These are phyloP conservation scores for Talaromyces amestolkiae DNA, from an alignment of 2,329 filamentous ascomycete species.

Conservation along the genomic window DNA sequence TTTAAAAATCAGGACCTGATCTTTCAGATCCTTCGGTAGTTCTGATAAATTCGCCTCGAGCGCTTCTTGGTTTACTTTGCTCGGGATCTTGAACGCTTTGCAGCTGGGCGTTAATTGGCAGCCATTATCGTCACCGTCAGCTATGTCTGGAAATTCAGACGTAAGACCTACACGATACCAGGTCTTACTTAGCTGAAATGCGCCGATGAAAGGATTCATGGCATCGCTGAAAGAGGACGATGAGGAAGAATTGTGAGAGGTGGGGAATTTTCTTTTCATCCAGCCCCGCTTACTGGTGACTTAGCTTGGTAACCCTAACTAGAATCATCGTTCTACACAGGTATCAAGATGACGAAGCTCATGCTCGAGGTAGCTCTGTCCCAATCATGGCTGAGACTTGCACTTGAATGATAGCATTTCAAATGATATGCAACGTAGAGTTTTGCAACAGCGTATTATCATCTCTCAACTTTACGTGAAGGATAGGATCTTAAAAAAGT, in stretches of 20 bases:
- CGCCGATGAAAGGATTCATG: slow-evolving; percentile 14
- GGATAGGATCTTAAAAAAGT: no score
- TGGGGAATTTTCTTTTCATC: neutral
- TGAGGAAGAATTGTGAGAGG: neutral
- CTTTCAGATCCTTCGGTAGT: slow-evolving; percentile 45
- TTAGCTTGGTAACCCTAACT: no score
- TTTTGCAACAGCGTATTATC: no score
- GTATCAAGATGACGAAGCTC: no score
- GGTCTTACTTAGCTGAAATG: slow-evolving; percentile 28
- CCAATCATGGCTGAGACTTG: no score
- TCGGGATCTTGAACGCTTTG: slow-evolving; percentile 57
- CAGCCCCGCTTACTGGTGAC: neutral
- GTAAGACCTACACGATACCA: slow-evolving; percentile 57
- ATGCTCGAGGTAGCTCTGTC: no score
- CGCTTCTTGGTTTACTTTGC: slow-evolving; percentile 35
- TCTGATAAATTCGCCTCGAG: slow-evolving; percentile 23
- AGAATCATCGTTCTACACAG: no score
- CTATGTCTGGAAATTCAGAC: slow-evolving; percentile 57
- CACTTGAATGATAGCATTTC: no score
- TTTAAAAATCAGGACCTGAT: slow-evolving; percentile 65
- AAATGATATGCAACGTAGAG: no score
- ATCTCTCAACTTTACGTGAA: no score
- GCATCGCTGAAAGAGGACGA: neutral
- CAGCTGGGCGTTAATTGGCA: slow-evolving; percentile 53
- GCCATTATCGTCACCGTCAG: slow-evolving; percentile 34